Conservation (phyloP, 2,329 filamentous ascomycete species). For the Xylaria sp. region DNA sequence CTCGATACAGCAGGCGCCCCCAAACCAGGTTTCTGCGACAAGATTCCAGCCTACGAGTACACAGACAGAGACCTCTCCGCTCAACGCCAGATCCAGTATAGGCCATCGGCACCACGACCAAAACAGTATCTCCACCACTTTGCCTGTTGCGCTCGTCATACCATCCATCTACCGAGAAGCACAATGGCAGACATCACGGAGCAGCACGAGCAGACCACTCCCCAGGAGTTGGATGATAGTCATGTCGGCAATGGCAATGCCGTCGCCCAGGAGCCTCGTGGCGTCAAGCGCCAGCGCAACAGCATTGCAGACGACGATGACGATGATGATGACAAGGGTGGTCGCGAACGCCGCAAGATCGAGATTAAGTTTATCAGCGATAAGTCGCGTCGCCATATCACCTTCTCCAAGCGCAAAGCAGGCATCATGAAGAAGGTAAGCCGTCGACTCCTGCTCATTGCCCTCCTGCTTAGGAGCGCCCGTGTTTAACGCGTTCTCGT, state of each 20-base stretch:
- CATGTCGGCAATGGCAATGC: slow-evolving; percentile 70
- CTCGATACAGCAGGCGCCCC: slow-evolving; percentile 43
- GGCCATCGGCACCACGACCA: slow-evolving; percentile 60
- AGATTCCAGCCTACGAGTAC: slow-evolving; percentile 35
- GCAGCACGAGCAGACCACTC: slow-evolving; percentile 70
- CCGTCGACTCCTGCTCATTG: slow-evolving; percentile 22
- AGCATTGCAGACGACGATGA: slow-evolving; percentile 88
- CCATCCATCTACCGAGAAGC: slow-evolving; percentile 24
- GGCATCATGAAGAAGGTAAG: slow-evolving; percentile 99
- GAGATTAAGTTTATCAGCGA: slow-evolving; percentile 99
- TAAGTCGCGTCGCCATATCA: slow-evolving; percentile 98
- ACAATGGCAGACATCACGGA: slow-evolving; percentile 75
- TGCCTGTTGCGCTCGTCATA: slow-evolving; percentile 50
- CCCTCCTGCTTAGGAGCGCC: slow-evolving; percentile 15
- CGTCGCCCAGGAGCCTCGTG: slow-evolving; percentile 63
- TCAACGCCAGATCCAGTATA: slow-evolving; percentile 61
- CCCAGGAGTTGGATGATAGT: slow-evolving; percentile 67
- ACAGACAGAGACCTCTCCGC: slow-evolving; percentile 43
- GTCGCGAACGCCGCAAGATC: slow-evolving; percentile 97
- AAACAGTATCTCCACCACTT: slow-evolving; percentile 59
- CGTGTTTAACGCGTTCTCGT: slow-evolving; percentile 17
- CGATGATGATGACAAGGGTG: slow-evolving; percentile 95
- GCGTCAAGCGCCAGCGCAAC: slow-evolving; percentile 83
- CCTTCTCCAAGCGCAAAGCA: slow-evolving; percentile 98
- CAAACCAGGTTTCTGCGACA: slow-evolving; percentile 54